Conservation (phyloP, 306 rosid genomes). For the Dryas octopetala region DNA sequence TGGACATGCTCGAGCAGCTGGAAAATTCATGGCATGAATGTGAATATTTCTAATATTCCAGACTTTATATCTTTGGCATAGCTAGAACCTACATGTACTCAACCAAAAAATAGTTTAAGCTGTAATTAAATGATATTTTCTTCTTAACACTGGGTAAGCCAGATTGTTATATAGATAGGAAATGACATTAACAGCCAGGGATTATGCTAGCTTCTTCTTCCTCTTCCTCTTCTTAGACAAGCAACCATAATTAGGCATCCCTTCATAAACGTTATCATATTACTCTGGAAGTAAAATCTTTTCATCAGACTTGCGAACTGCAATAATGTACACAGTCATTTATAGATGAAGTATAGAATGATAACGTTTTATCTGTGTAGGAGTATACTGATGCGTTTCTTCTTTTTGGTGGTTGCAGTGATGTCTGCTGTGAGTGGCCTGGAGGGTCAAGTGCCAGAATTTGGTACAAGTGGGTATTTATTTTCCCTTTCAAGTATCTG, state of each 20-base stretch:
- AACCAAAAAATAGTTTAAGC: background rate
- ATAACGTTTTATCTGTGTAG: background rate
- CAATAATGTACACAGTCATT: conserved; percentile 4
- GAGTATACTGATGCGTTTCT: background rate
- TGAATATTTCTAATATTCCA: background rate
- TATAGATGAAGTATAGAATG: background rate
- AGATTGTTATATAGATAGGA: background rate
- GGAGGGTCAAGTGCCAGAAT: conserved; percentile 62
- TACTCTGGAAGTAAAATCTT: background rate
- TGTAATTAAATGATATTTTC: background rate
- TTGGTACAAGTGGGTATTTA: conserved; percentile 69
- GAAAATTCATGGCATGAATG: background rate
- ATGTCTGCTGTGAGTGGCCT: conserved; percentile 93
- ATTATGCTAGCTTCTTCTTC: background rate
- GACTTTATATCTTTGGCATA: background rate
- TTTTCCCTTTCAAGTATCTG: conserved; percentile 22
- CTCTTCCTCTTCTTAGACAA: background rate
- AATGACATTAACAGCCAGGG: background rate
- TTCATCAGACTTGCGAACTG: background rate
- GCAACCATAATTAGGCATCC: conserved; percentile 3
- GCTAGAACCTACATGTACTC: background rate
- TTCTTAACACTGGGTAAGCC: background rate
- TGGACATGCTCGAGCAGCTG: background rate
- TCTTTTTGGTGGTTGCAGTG: conserved; percentile 57
- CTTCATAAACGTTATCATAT: background rate